phyloP scores from a whole-genome alignment of 768 basidiomycete species.

The Hydnum rufescens region DNA sequence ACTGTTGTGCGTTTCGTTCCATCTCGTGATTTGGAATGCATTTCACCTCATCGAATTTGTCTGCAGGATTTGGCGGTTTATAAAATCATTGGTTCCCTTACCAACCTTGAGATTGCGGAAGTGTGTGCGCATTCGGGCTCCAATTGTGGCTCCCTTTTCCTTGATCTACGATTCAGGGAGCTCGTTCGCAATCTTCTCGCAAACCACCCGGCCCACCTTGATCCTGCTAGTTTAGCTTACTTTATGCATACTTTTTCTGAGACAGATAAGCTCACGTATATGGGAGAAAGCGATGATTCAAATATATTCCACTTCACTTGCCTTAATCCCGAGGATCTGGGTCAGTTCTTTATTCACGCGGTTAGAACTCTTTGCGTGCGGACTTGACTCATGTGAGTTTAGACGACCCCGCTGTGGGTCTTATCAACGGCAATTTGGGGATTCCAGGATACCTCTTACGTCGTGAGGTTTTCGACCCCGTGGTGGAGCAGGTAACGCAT shows the following conservation, averaged over 20 bases:
- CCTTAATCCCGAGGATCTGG: constrained; percentile 48
- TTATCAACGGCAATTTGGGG: constrained; percentile 64
- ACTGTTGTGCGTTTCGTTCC: constrained; percentile 33
- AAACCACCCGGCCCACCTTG: constrained; percentile 75
- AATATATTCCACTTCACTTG: constrained; percentile 78
- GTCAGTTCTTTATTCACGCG: constrained; percentile 19
- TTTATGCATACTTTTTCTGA: constrained; percentile 75
- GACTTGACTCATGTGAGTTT: constrained; percentile 29
- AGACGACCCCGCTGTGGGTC: constrained; percentile 58
- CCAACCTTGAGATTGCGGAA: constrained; percentile 78
- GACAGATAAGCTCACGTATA: constrained; percentile 66
- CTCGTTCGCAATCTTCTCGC: constrained; percentile 55
- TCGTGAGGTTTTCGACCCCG: constrained; percentile 73
- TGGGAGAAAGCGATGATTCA: constrained; percentile 55
- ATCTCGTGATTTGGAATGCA: neutral
- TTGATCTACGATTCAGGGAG: constrained; percentile 71
- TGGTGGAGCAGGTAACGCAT: constrained; percentile 43
- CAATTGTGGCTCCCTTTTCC: constrained; percentile 72
- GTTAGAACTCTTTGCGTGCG: constrained; percentile 9
- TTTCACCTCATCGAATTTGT: too few relatives aligned
- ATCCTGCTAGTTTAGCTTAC: constrained; percentile 61
- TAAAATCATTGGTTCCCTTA: constrained; percentile 57
- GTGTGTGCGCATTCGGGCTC: constrained; percentile 75
- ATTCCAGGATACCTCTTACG: constrained; percentile 67
- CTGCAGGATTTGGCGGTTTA: constrained; percentile 29